phyloP scores from a whole-genome alignment of 2,329 filamentous ascomycete species.

The Phaeosphaeria sp. region DNA sequence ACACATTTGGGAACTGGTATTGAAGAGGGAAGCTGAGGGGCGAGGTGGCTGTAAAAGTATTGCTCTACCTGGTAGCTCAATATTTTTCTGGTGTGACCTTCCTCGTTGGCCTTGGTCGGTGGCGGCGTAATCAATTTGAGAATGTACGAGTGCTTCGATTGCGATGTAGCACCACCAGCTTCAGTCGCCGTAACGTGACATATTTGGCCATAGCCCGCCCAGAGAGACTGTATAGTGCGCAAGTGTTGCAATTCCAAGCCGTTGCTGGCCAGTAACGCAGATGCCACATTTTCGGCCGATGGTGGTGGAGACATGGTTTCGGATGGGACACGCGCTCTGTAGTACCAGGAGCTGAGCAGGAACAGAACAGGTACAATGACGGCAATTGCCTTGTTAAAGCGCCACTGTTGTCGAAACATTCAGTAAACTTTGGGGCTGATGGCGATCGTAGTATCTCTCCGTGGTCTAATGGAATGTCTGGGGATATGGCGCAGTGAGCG shows the following conservation, averaged over 20 bases:
- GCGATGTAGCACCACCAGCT: slow-evolving; percentile 14
- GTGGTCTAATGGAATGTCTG: background rate
- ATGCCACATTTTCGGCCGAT: slow-evolving; percentile 28
- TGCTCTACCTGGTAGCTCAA: slow-evolving; percentile 73
- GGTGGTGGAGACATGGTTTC: slow-evolving; percentile 48
- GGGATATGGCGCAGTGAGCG: no score
- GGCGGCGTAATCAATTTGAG: slow-evolving; percentile 68
- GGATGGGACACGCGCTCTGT: background rate
- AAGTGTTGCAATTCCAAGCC: slow-evolving; percentile 33
- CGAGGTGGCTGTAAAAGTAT: slow-evolving; percentile 67
- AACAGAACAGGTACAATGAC: background rate
- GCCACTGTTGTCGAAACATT: background rate
- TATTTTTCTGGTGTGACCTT: slow-evolving; percentile 70
- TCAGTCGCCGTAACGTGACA: slow-evolving; percentile 58
- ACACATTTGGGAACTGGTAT: slow-evolving; percentile 61
- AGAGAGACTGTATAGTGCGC: slow-evolving; percentile 51
- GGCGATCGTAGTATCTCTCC: background rate
- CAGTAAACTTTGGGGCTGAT: background rate
- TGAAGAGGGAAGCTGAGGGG: slow-evolving; percentile 54
- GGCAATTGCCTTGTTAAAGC: background rate
- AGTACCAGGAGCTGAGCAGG: slow-evolving; percentile 1
- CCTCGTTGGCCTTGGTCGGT: slow-evolving; percentile 51
- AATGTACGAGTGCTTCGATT: slow-evolving; percentile 53
- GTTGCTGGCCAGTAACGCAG: slow-evolving; percentile 32
- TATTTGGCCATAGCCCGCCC: slow-evolving; percentile 62